Evolutionary conservation across 2,329 filamentous ascomycete species (phyloP).

Genomic region (Fusarium sp.): DNA sequence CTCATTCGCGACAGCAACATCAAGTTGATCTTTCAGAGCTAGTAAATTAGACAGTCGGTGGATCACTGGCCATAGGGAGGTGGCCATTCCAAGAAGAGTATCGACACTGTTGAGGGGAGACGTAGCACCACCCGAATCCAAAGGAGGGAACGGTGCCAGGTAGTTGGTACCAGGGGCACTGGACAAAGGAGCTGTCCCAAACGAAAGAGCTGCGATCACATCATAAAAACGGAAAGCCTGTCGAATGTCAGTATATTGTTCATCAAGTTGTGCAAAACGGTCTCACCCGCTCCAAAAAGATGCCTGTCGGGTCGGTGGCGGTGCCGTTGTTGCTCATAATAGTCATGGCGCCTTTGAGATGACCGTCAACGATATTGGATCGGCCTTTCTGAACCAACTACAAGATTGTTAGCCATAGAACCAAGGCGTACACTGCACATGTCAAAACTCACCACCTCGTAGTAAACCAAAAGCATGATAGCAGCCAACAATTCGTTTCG

Average conservation of each 20-base stretch:
- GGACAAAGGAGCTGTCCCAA: conserved; percentile 69
- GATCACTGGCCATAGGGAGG: conserved; percentile 73
- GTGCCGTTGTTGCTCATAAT: conserved; percentile 67
- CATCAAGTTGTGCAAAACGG: not conserved
- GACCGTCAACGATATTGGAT: conserved; percentile 71
- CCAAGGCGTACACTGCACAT: not conserved
- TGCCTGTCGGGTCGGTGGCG: conserved; percentile 63
- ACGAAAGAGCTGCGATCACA: conserved; percentile 73
- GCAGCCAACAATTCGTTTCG: conserved; percentile 71
- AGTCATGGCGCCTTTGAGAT: conserved; percentile 72
- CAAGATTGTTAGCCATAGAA: conserved; percentile 22
- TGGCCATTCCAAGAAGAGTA: conserved; percentile 71
- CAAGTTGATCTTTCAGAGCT: conserved; percentile 65
- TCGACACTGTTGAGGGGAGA: conserved; percentile 68
- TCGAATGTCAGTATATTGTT: not conserved
- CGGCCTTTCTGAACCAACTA: conserved; percentile 72
- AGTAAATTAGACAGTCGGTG: conserved; percentile 70
- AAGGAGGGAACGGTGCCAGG: conserved; percentile 61
- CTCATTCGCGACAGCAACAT: conserved; percentile 58
- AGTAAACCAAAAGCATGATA: conserved; percentile 73
- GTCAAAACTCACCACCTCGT: conserved; percentile 68
- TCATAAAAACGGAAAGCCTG: conserved; percentile 76
- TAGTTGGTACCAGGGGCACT: conserved; percentile 62
- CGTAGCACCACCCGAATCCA: conserved; percentile 59
- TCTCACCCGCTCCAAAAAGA: conserved; percentile 71